Percentiles rank a stretch among this genome's conserved stretches.
Evolutionary conservation across 805 yeast genomes (phyloP).

Genomic region (Saccharomyces kudriavzevii): DNA sequence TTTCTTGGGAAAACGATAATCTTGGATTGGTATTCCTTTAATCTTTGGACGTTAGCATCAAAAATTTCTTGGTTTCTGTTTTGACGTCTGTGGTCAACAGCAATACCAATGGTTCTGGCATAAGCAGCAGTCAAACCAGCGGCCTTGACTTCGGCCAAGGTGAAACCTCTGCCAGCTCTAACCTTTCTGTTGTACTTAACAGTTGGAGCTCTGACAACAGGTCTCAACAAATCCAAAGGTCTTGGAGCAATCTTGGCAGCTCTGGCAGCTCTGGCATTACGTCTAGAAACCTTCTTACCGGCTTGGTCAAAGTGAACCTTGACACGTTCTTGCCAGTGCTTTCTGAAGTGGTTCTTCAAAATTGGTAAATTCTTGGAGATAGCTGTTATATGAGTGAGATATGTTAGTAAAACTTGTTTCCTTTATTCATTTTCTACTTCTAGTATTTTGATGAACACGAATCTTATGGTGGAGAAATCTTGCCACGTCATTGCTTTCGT

Average conservation of each 20-base stretch:
- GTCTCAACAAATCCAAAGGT: conserved; percentile 94
- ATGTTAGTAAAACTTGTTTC: conserved; percentile 10
- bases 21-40: conserved; percentile 92
- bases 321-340: conserved; percentile 99
- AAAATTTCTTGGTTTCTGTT: conserved; percentile 95
- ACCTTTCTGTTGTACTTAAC: conserved; percentile 98
- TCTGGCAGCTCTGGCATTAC: conserved; percentile 86
- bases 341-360: conserved; percentile 99
- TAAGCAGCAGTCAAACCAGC: conserved; percentile 88
- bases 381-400: conserved; percentile 45
- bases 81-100: conserved; percentile 99
- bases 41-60: conserved; percentile 90
- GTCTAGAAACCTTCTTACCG: conserved; percentile 97
- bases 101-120: conserved; percentile 97
- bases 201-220: conserved; percentile 98
- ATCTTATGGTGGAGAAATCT: not conserved
- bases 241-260: conserved; percentile 96
- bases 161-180: conserved; percentile 99
- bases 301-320: conserved; percentile 99
- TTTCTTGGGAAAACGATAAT: conserved; percentile 93
- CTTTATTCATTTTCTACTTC: not conserved
- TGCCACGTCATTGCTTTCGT: not conserved
- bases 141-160: conserved; percentile 96
- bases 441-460: not conserved
- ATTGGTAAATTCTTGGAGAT: conserved; percentile 97